A percentile compares a stretch with the other conserved stretches of the same genome.
Evolutionary conservation across 1,284 basidiomycete genomes (phyloP).

Genomic region (Bondarzewia mesenterica): DNA sequence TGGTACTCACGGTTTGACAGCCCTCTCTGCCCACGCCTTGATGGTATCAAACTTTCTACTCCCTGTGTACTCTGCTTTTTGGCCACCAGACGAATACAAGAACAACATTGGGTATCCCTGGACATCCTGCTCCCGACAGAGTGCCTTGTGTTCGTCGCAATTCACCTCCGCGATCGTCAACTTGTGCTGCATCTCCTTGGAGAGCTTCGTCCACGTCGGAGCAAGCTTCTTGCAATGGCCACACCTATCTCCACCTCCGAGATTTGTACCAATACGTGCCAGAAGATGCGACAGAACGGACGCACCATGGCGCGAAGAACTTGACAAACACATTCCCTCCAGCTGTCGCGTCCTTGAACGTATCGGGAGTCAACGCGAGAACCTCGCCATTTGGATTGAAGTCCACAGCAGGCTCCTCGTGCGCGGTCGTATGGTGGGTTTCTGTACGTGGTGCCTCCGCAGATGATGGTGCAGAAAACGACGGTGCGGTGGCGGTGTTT

Average conservation of each 20-base stretch:
- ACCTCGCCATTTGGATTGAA: constrained; percentile 63
- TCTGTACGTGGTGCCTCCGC: constrained; percentile 11
- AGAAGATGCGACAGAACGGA: background rate
- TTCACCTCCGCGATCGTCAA: constrained; percentile 79
- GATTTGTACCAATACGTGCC: background rate
- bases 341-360: constrained; percentile 41
- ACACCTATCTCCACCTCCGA: constrained; percentile 47
- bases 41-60: constrained; percentile 63
- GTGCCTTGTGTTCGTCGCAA: constrained; percentile 63
- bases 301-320: constrained; percentile 84
- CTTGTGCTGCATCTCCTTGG: constrained; percentile 54
- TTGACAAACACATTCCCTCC: constrained; percentile 77
- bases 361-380: constrained; percentile 40
- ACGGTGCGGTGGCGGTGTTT: constrained; percentile 21
- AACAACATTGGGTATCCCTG: constrained; percentile 76
- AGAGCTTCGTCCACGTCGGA: constrained; percentile 73
- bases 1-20: constrained; percentile 47
- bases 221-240: constrained; percentile 89
- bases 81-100: constrained; percentile 44
- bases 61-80: constrained; percentile 62
- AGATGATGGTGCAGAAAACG: constrained; percentile 11
- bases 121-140: constrained; percentile 64
- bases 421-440: constrained; percentile 9
- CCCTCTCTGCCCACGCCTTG: constrained; percentile 65
- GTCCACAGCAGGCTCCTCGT: constrained; percentile 13